phyloP scores from a whole-genome alignment of 495 filamentous ascomycete genomes.

The Penicillium pancosmium region DNA sequence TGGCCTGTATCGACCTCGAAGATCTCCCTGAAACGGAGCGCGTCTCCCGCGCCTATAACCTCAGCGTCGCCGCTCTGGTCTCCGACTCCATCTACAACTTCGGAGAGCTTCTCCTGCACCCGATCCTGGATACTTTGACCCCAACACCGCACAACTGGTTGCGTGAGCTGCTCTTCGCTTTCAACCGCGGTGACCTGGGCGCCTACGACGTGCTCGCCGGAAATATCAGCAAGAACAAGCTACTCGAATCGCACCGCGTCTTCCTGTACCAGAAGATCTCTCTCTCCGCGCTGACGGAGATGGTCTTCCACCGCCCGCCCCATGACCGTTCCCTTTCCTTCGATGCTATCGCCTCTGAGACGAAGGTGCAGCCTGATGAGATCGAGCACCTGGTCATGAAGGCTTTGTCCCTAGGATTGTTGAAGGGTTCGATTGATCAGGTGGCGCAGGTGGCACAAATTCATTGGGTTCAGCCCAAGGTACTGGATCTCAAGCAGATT shows the following conservation, averaged over 20 bases:
- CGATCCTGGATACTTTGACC: slow-evolving; percentile 83
- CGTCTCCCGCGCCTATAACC: slow-evolving; percentile 82
- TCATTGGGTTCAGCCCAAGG: slow-evolving; percentile 98
- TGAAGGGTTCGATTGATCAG: slow-evolving; percentile 94
- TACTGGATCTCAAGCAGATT: slow-evolving; percentile 93
- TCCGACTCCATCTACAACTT: slow-evolving; percentile 99
- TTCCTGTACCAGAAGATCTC: slow-evolving; percentile 98
- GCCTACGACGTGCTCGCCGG: slow-evolving; percentile 80
- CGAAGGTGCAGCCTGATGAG: slow-evolving; percentile 84
- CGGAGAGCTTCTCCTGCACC: slow-evolving; percentile 95
- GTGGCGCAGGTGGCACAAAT: slow-evolving; percentile 92
- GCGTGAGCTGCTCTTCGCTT: slow-evolving; percentile 90
- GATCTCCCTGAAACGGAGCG: slow-evolving; percentile 73
- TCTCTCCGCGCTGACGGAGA: slow-evolving; percentile 90
- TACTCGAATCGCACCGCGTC: slow-evolving; percentile 75
- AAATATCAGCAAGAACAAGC: slow-evolving; percentile 73
- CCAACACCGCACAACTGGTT: slow-evolving; percentile 76
- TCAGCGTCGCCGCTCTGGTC: slow-evolving; percentile 87
- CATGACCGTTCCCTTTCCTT: slow-evolving; percentile 96
- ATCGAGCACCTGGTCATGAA: slow-evolving; percentile 99
- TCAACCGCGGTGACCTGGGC: slow-evolving; percentile 91
- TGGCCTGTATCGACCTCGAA: slow-evolving; percentile 88
- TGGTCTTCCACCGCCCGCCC: slow-evolving; percentile 92
- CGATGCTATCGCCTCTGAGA: slow-evolving; percentile 82
- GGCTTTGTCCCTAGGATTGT: slow-evolving; percentile 86